Base-by-base conservation (phyloP, 1,284 basidiomycete genomes). In the Papiliotrema nemorosa region DNA sequence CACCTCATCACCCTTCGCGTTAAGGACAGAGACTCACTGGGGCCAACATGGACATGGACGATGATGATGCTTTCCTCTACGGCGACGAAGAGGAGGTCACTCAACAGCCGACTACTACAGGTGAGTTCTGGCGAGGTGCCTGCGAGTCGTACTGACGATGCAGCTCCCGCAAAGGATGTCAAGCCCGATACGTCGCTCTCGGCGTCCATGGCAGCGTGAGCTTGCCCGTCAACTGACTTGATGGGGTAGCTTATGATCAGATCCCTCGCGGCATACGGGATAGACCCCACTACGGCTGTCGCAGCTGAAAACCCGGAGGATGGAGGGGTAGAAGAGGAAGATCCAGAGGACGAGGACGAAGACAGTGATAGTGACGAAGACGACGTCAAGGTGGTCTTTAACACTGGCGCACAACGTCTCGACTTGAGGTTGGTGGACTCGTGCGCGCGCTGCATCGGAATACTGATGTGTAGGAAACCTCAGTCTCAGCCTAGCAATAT, bases 381-480 rank as follows among this genome's bases (percentile, higher is more conserved):
- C 45, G 71, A 69, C 53, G 58, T 73, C 49, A 70, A 74, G 61
- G 65, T 77, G 44, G 74, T 75, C 37, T 69, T 76, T 41, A 69
- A 64, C 54, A 59, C 25, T 49, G 59, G 26, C 54, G 60, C 44
- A 53, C 62, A 26, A 50, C 37, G 72, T n/a, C 43, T 74, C 44
- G 70, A 74, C 51, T 52, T 72, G 44, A 62, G 73, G 72, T 70
- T 18, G 49, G 66, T 54, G 7, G 1, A 31, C 31, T 35, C 24
- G 16, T 20, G 12, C 13, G 9, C 36, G 9, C 39, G 20, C 12
- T 41, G 9, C 7, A 22, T 46, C 16, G 12, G 31, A 39, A 9
- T 29, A 26, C 24, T 31, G 25, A 41, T 25, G 14, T 25, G 13
- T 37, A 70, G 69, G 47, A 73, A 76, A 58, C 67, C 65, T 1